Conservation (phyloP, 768 basidiomycete genomes). For the Boletus coccyginus region DNA sequence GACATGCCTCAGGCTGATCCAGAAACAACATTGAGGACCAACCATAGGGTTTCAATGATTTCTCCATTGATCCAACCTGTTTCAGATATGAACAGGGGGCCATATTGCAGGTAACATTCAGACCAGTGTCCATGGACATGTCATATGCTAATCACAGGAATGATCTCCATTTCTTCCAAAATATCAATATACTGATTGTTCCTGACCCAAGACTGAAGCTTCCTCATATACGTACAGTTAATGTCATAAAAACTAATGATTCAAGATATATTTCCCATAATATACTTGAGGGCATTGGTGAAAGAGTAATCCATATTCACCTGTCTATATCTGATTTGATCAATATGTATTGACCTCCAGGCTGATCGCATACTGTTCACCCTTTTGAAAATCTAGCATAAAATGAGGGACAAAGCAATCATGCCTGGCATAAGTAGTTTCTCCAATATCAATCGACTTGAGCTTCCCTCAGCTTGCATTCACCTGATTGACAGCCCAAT, state of each 20-base stretch:
- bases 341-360: too few species aligned
- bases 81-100: background rate
- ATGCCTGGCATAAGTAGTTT: too few species aligned
- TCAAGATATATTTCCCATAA: too few species aligned
- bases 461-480: too few species aligned
- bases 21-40: background rate
- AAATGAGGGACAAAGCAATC: too few species aligned
- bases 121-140: constrained; percentile 25
- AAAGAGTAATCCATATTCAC: too few species aligned
- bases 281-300: too few species aligned
- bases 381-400: too few species aligned
- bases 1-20: background rate
- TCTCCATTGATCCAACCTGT: background rate
- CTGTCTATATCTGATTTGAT: too few species aligned
- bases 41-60: constrained; percentile 9
- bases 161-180: background rate
- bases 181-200: background rate
- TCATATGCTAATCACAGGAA: constrained; percentile 21
- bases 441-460: too few species aligned
- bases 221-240: constrained; percentile 9
- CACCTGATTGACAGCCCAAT: too few species aligned
- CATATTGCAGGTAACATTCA: constrained; percentile 17
- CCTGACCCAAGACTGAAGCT: background rate
- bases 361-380: too few species aligned
- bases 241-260: background rate